Evolutionary conservation across 208 protist genomes (phyloP).

Genomic region (Porcisia deanei): DNA sequence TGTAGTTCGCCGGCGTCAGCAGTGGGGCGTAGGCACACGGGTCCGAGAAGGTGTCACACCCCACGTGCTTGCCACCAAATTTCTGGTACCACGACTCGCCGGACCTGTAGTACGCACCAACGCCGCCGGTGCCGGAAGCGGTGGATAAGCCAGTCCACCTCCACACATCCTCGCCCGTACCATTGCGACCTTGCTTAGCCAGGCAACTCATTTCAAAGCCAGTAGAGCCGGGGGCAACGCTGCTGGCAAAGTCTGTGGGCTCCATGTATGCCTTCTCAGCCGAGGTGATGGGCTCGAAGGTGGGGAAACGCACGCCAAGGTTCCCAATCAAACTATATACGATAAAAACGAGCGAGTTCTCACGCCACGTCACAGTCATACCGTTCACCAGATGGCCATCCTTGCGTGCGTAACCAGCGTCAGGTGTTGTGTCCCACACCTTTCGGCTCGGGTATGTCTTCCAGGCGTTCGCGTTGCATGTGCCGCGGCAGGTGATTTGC

Average conservation of each 20-base stretch:
- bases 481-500: slow-evolving; percentile 72
- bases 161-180: slow-evolving; percentile 77
- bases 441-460: slow-evolving; percentile 54
- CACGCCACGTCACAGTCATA: slow-evolving; percentile 57
- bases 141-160: slow-evolving; percentile 49
- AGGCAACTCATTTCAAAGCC: slow-evolving; percentile 79
- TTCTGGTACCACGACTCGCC: slow-evolving; percentile 85
- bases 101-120: slow-evolving; percentile 57
- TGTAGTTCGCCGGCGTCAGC: slow-evolving; percentile 61
- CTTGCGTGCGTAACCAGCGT: slow-evolving; percentile 44
- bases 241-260: slow-evolving; percentile 44
- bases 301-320: slow-evolving; percentile 82
- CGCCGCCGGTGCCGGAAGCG: slow-evolving; percentile 49
- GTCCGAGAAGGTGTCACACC: slow-evolving; percentile 77
- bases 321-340: slow-evolving; percentile 78
- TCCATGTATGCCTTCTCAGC: slow-evolving; percentile 53
- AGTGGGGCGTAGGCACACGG: slow-evolving; percentile 81
- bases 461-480: slow-evolving; percentile 74
- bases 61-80: slow-evolving; percentile 82
- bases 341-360: slow-evolving; percentile 66
- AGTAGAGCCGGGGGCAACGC: slow-evolving; percentile 40
- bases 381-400: slow-evolving; percentile 64
- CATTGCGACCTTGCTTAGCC: slow-evolving; percentile 46
- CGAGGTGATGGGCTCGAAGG: slow-evolving; percentile 67
- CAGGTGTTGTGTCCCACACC: slow-evolving; percentile 71